These are phyloP conservation scores for Buddleja alternifolia DNA, from an alignment of 257 asterid species.

Conservation along the genomic window DNA sequence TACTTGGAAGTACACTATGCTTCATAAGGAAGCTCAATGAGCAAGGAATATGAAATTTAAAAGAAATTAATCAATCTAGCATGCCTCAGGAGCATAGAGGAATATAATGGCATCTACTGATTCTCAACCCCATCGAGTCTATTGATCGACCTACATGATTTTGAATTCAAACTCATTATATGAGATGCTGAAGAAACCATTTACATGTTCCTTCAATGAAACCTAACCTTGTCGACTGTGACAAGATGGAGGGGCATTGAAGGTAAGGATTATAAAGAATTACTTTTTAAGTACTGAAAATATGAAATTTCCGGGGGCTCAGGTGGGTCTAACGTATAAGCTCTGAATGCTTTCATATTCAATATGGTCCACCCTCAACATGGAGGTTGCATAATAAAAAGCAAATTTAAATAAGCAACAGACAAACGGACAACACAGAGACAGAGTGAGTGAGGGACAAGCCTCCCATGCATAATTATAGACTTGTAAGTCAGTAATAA, in stretches of 20 bases:
- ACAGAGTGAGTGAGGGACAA: conserved; percentile 2
- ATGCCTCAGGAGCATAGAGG: conserved; percentile 7
- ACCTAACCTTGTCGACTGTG: conserved; percentile 5
- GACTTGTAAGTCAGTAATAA: conserved; percentile 9
- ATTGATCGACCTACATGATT: conserved; percentile 4
- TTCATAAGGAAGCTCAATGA: conserved; percentile 15
- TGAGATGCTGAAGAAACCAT: not conserved
- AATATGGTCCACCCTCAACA: conserved; percentile 5
- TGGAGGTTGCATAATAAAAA: not conserved
- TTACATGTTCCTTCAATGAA: conserved; percentile 9
- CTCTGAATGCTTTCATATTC: conserved; percentile 5
- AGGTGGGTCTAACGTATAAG: not conserved
- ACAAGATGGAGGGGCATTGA: not conserved
- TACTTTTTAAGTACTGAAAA: not conserved
- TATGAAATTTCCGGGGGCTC: conserved; percentile 7
- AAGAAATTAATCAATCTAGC: conserved; percentile 18
- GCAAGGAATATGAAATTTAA: conserved; percentile 17
- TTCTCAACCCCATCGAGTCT: conserved; percentile 19
- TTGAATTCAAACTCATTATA: not conserved
- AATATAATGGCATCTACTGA: not conserved
- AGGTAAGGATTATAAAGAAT: not conserved
- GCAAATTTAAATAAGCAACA: not conserved
- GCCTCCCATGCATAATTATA: conserved; percentile 19
- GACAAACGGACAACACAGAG: conserved; percentile 9
- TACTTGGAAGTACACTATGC: conserved; percentile 7